phyloP scores from a whole-genome alignment of 305 asterid species.

The Stenogyne calaminthoides region DNA sequence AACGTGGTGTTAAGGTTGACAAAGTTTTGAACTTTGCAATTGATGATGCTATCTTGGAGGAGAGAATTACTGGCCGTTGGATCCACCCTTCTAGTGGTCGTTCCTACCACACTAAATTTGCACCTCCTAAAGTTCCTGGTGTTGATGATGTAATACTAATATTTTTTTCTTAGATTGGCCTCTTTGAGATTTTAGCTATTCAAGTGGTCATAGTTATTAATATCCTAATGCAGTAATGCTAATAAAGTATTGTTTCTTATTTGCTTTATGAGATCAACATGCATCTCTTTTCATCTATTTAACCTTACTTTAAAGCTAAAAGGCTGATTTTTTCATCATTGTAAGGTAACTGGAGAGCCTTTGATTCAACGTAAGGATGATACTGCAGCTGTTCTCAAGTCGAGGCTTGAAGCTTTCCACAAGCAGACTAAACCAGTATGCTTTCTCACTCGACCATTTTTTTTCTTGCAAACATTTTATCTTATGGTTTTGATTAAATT shows the following conservation, averaged over 20 bases:
- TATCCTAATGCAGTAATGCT: constrained; percentile 11
- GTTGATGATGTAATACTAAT: constrained; percentile 57
- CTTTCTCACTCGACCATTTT: background rate
- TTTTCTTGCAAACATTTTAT: constrained; percentile 1
- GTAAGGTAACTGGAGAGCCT: constrained; percentile 90
- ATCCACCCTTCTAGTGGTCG: constrained; percentile 94
- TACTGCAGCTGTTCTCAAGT: constrained; percentile 77
- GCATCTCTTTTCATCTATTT: constrained; percentile 2
- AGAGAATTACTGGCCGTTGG: constrained; percentile 93
- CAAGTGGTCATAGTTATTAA: background rate
- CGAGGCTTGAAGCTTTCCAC: constrained; percentile 89
- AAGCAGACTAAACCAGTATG: constrained; percentile 82
- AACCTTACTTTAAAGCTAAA: constrained; percentile 13
- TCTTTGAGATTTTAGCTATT: background rate
- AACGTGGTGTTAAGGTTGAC: constrained; percentile 81
- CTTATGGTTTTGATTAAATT: background rate
- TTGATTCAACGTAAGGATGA: constrained; percentile 90
- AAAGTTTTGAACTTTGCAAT: constrained; percentile 89
- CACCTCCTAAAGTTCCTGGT: constrained; percentile 77
- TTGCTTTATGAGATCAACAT: constrained; percentile 4
- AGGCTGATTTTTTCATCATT: constrained; percentile 32
- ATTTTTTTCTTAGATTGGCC: background rate
- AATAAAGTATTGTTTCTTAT: background rate
- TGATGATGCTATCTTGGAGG: constrained; percentile 86
- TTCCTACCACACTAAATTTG: constrained; percentile 76